These are phyloP conservation scores for Clarkia xantiana DNA, from an alignment of 345 rosid species.

Conservation along the genomic window DNA sequence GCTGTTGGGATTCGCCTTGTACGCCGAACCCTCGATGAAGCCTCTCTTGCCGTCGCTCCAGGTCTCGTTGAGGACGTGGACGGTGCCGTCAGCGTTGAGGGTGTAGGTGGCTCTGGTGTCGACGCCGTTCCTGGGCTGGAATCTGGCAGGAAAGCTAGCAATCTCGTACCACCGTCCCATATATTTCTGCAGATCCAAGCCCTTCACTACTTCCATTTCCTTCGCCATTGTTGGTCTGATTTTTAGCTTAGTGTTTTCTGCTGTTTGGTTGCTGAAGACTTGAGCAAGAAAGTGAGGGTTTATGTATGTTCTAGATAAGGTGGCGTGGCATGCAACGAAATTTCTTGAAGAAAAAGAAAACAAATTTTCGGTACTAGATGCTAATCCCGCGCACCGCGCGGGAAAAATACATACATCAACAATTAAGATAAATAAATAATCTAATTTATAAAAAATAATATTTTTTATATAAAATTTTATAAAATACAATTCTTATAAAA, in stretches of 20 bases:
- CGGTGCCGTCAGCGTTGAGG: constrained; percentile 57
- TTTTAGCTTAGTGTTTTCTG: neutral
- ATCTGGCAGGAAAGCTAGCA: constrained; percentile 66
- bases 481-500: no score
- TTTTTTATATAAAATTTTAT: no score
- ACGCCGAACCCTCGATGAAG: constrained; percentile 54
- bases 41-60: constrained; percentile 62
- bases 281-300: neutral
- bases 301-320: no score
- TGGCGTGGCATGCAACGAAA: no score
- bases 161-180: constrained; percentile 97
- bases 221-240: constrained; percentile 20
- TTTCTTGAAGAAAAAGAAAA: no score
- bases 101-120: constrained; percentile 78
- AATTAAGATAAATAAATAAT: no score
- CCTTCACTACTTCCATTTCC: constrained; percentile 64
- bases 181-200: constrained; percentile 50
- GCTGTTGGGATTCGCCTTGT: constrained; percentile 54
- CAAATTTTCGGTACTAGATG: no score
- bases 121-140: constrained; percentile 63
- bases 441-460: no score
- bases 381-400: no score
- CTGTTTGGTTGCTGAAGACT: no score
- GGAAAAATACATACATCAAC: no score
- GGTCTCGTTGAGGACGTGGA: constrained; percentile 70